phyloP scores from a whole-genome alignment of 805 yeast species.

The Sporopachydermia quercuum region DNA sequence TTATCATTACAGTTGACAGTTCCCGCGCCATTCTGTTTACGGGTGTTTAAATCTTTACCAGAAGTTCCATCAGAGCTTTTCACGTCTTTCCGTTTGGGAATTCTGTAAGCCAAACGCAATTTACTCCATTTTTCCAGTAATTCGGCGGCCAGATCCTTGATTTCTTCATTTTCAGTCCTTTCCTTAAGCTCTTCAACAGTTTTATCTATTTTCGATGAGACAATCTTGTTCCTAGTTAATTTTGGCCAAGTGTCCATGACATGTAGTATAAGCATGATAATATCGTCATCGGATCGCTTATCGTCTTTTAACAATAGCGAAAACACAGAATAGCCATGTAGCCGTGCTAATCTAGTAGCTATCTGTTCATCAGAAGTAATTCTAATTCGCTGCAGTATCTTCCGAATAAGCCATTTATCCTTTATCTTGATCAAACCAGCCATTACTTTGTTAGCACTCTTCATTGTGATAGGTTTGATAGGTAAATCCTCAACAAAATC shows the following conservation, averaged over 20 bases:
- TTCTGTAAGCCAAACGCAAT: slow-evolving; percentile 71
- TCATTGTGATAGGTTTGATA: slow-evolving; percentile 32
- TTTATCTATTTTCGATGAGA: slow-evolving; percentile 56
- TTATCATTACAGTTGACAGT: too few species aligned
- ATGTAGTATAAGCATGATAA: slow-evolving; percentile 35
- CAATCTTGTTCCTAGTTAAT: slow-evolving; percentile 64
- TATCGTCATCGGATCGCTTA: slow-evolving; percentile 23
- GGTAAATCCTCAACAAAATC: slow-evolving; percentile 47
- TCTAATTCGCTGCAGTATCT: slow-evolving; percentile 53
- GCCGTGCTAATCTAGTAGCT: slow-evolving; percentile 45
- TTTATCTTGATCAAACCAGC: slow-evolving; percentile 67
- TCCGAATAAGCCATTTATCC: slow-evolving; percentile 46
- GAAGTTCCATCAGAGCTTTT: not conserved
- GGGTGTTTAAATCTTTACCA: too few species aligned
- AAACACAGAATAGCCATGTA: slow-evolving; percentile 80
- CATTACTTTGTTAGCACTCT: slow-evolving; percentile 66
- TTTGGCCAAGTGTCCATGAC: slow-evolving; percentile 53
- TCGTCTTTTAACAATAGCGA: slow-evolving; percentile 36
- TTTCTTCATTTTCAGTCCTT: slow-evolving; percentile 15
- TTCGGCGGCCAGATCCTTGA: slow-evolving; percentile 23
- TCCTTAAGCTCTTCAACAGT: slow-evolving; percentile 31
- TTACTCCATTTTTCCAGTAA: slow-evolving; percentile 56
- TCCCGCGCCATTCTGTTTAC: too few species aligned
- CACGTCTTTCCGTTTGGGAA: slow-evolving; percentile 40
- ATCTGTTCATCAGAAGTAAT: slow-evolving; percentile 35